Evolutionary conservation across 805 yeast species (phyloP), one percentile per base, ranked within the genome.

Genomic region (Torulaspora franciscae): DNA sequence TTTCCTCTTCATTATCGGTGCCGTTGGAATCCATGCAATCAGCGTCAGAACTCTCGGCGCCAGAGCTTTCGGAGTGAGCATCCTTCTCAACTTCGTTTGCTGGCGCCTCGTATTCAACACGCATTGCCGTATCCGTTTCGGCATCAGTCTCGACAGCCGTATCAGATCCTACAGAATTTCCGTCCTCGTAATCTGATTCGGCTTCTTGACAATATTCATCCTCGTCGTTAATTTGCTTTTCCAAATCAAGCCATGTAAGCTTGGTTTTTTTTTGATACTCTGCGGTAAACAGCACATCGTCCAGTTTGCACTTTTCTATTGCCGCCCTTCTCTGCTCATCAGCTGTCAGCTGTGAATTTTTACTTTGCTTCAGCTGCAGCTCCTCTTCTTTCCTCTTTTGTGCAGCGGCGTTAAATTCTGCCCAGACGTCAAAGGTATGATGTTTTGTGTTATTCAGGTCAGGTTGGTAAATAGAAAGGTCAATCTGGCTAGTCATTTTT

Each of bases 391-490:
- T 14, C 13, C 41, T 38, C 24, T n/a, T 22, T 9, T 38, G 30
- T 13, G 27, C 27, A n/a, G 41, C 41, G 7, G 22, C 41, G 15
- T 38, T 38, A 13, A 38, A 28, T 10, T 13, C 17, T n/a, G 24
- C 11, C 34, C 41, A 38, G 22, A 33, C 19, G 27, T 29, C 26
- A 11, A 24, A 15, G 9, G 11, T 17, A 37, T 35, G 17, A 23
- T 24, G 22, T 5, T 19, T 19, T 3, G 22, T 24, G 38, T n/a
- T 35, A 19, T 30, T 30, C 33, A 35, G 17, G 28, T 24, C 19
- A 23, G 38, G 38, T 26, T 36, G 14, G 40, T 36, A 36, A 6
- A 22, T 14, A 29, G 41, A 38, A 14, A 30, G 33, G 33, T 30
- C 33, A 30, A 30, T 14, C 15, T 13, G 22, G 19, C 15, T 10